These are phyloP conservation scores for Mesembryanthemum crystallinum DNA, from an alignment of 148 eudicot species.

Conservation along the genomic window DNA sequence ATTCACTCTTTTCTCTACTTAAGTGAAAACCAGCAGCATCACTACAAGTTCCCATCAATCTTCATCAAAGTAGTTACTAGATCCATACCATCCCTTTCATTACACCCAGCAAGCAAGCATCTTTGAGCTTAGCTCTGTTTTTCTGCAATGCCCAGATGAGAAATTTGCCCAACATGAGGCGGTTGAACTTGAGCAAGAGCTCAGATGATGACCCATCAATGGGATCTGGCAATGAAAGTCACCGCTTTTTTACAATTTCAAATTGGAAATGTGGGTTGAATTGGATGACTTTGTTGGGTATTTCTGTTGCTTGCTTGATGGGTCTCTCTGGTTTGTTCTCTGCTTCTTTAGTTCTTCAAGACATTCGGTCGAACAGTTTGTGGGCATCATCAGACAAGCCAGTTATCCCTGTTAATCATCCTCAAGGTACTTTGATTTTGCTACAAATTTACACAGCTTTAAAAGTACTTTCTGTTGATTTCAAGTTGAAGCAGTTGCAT, in stretches of 20 bases:
- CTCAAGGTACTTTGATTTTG: conserved; percentile 9
- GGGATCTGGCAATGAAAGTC: not conserved
- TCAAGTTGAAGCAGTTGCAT: not conserved
- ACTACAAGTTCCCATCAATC: too few species aligned
- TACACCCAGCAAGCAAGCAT: not conserved
- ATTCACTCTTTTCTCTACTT: not conserved
- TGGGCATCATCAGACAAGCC: not conserved
- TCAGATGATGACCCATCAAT: not conserved
- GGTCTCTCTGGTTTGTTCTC: conserved; percentile 12
- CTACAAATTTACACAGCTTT: not conserved
- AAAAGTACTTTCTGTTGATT: not conserved
- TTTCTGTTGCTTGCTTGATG: conserved; percentile 17
- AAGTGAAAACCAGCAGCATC: not conserved
- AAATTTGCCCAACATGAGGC: conserved; percentile 2
- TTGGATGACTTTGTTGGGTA: conserved; percentile 16
- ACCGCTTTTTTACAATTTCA: not conserved
- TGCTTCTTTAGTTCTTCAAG: conserved; percentile 6
- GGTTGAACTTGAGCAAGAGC: conserved; percentile 13
- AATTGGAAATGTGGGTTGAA: conserved; percentile 9
- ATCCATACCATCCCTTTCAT: not conserved
- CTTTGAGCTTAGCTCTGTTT: not conserved
- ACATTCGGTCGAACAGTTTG: conserved; percentile 5
- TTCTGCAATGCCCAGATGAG: conserved; percentile 13
- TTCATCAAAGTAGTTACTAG: too few species aligned
- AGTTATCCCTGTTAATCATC: conserved; percentile 3